Base-by-base conservation (phyloP, 2,329 filamentous ascomycete species). In the Exophiala xenobiotica region DNA sequence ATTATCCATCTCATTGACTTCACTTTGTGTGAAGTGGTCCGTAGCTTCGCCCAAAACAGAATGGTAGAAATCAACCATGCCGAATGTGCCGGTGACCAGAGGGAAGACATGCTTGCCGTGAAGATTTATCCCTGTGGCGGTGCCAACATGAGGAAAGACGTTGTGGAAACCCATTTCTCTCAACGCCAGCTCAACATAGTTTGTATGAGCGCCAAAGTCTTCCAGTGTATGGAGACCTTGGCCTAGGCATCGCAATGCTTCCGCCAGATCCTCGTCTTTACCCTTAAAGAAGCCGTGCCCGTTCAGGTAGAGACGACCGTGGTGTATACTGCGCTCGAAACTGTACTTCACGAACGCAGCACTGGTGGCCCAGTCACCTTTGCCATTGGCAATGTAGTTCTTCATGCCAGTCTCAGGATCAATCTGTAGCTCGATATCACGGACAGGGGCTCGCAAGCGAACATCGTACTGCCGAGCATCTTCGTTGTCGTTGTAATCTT, bases 321-420 rank as follows among this genome's bases (percentile, higher is more conserved):
- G 90, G 69, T 92, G 88, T 56, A 92, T 87, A 66, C 85, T 82
- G 53, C 87, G 81, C 11, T 78, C 78, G 56, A 93, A 69, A 62
- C 87, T 90, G 70, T 82, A 88, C 61, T 85, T 83, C 53, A 96
- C 78, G 64, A 92, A 96, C 31, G 88, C 91, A 6, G 88, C 76
- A 57, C 90, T 96, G 16, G 93, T 99, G 1, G 91, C 89, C 88
- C 91, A 96, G 33, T 82, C 80, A 3, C 90, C 89, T 11, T 73
- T 76, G 68, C 97, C 92, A 64, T 96, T 97, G 54, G 92, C 85
- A 61, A 99, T 97, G 69, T 99, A 99, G 68, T 97, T 97, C 72
- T 97, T 99, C 92, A 99, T 96, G n/a, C 91, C 91, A 1, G 88
- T 93, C 4, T 79, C 74, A 26, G 74, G 73, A 63, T 93, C 88